Percentiles rank a stretch among this genome's conserved stretches.
These are phyloP conservation scores for Pyrus pyrifolia DNA, from an alignment of 306 rosid genomes.

Conservation along the genomic window DNA sequence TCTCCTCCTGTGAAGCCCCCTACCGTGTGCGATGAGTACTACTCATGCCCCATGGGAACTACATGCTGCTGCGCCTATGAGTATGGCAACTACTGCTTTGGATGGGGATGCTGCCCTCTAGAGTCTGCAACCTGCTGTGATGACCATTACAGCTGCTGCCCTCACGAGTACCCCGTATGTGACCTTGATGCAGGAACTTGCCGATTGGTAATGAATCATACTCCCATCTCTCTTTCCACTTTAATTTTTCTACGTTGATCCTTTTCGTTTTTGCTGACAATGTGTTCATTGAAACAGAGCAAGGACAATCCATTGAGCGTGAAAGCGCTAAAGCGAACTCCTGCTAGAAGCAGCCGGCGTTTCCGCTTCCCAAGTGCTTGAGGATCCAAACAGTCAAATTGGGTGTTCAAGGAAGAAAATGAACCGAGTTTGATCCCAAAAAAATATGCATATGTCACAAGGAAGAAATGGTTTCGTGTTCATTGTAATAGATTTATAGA, in stretches of 20 bases:
- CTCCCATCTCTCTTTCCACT: not conserved
- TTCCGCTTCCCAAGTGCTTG: slow-evolving; percentile 14
- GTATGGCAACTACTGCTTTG: slow-evolving; percentile 55
- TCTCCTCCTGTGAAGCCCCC: slow-evolving; percentile 51
- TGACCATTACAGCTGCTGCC: slow-evolving; percentile 74
- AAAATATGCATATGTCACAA: not conserved
- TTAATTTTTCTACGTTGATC: not conserved
- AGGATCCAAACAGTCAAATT: not conserved
- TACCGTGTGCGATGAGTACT: slow-evolving; percentile 52
- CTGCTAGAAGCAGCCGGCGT: slow-evolving; percentile 28
- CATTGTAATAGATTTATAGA: not conserved
- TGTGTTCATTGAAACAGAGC: slow-evolving; percentile 41
- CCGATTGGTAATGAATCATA: slow-evolving; percentile 37
- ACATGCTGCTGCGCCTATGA: slow-evolving; percentile 75
- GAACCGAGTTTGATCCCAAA: not conserved
- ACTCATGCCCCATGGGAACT: slow-evolving; percentile 52
- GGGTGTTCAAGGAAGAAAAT: not conserved
- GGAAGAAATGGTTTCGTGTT: slow-evolving; percentile 3
- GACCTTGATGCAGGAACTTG: slow-evolving; percentile 56
- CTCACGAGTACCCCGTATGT: slow-evolving; percentile 69
- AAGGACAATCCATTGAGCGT: slow-evolving; percentile 45
- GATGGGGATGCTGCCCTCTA: slow-evolving; percentile 90
- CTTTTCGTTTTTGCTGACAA: not conserved
- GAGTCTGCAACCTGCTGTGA: slow-evolving; percentile 85
- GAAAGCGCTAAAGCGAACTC: slow-evolving; percentile 39